A percentile compares a stretch with the other conserved stretches of the same genome.
These are phyloP conservation scores for Suhomyces terraborum DNA, from an alignment of 1,139 yeast genomes.

Conservation along the genomic window DNA sequence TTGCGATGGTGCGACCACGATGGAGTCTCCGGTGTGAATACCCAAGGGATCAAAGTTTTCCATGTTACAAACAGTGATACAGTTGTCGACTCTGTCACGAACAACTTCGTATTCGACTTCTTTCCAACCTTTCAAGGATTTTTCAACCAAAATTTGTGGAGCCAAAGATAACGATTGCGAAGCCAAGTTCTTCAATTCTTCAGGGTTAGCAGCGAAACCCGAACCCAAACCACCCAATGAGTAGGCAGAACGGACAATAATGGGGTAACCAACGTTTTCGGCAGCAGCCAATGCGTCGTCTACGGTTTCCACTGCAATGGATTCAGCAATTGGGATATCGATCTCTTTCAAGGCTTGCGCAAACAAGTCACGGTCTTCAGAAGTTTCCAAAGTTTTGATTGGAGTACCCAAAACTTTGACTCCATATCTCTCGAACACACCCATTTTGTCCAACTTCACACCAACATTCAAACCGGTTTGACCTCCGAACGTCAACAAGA, in stretches of 20 bases:
- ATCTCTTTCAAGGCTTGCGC: conserved; percentile 94
- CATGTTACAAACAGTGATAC: conserved; percentile 99
- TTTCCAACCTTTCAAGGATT: conserved; percentile 98
- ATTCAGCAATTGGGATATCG: conserved; percentile 92
- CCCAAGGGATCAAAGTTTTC: conserved; percentile 98
- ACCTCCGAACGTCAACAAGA: conserved; percentile 94
- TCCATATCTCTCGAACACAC: conserved; percentile 85
- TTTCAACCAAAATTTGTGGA: conserved; percentile 95
- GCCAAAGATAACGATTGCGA: conserved; percentile 86
- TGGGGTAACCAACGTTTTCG: conserved; percentile 84
- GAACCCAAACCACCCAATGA: conserved; percentile 98
- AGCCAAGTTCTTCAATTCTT: conserved; percentile 82
- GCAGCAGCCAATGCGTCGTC: conserved; percentile 94
- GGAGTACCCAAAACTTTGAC: conserved; percentile 98
- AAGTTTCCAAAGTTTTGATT: conserved; percentile 88
- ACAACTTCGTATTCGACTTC: conserved; percentile 99
- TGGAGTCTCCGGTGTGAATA: conserved; percentile 98
- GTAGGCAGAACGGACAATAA: conserved; percentile 96
- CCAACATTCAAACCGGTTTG: conserved; percentile 98
- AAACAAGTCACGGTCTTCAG: conserved; percentile 96
- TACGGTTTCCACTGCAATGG: conserved; percentile 90
- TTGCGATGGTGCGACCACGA: conserved; percentile 98
- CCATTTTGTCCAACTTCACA: conserved; percentile 89
- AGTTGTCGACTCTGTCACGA: conserved; percentile 92
- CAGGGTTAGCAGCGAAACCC: conserved; percentile 85